Evolutionary conservation across 2,329 filamentous ascomycete genomes (phyloP).

Genomic region (Colletotrichum australisinense): DNA sequence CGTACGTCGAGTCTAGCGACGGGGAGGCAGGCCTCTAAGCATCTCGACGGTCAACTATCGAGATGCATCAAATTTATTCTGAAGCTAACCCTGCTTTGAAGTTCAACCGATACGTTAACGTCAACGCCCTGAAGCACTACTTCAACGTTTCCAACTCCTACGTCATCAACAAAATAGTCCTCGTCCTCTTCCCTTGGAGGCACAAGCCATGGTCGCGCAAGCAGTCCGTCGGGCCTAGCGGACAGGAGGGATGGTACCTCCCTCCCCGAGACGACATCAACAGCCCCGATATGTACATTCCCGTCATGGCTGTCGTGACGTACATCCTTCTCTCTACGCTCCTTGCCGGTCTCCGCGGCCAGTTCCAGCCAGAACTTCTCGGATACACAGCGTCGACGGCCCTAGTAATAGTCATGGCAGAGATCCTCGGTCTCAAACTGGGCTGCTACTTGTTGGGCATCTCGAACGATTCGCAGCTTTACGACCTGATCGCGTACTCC

Average conservation of each 20-base stretch:
- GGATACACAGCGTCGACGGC: constrained; percentile 90
- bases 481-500: constrained; percentile 94
- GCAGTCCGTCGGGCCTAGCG: constrained; percentile 77
- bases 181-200: constrained; percentile 97
- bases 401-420: constrained; percentile 83
- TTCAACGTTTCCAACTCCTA: constrained; percentile 99
- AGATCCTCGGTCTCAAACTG: constrained; percentile 90
- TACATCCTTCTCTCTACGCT: constrained; percentile 96
- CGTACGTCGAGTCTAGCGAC: constrained; percentile 62
- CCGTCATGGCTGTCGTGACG: constrained; percentile 96
- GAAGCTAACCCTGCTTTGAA: constrained; percentile 41
- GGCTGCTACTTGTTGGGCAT: constrained; percentile 95
- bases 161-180: constrained; percentile 90
- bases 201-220: constrained; percentile 98
- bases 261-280: constrained; percentile 96
- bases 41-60: background rate
- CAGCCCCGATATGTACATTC: constrained; percentile 99
- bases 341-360: constrained; percentile 87
- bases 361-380: constrained; percentile 93
- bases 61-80: background rate
- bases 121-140: constrained; percentile 95
- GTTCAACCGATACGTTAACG: constrained; percentile 83
- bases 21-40: background rate
- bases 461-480: constrained; percentile 90
- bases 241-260: constrained; percentile 82